Conservation (phyloP, 495 filamentous ascomycete genomes). For the Jackrogersella minutella region DNA sequence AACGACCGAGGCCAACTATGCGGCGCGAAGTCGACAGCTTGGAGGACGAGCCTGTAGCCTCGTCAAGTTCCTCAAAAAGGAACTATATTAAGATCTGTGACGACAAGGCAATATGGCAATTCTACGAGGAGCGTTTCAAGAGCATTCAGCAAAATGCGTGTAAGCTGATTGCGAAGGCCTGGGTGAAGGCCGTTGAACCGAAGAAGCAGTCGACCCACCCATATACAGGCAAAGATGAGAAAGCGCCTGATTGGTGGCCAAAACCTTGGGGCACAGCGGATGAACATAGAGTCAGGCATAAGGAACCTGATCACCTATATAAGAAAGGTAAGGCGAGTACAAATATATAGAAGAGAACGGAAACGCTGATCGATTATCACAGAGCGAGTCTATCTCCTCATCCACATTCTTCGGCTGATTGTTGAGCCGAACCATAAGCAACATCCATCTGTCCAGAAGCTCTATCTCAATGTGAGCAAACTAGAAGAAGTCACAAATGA, state of each 20-base stretch:
- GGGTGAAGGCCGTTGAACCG: conserved; percentile 83
- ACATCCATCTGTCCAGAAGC: conserved; percentile 48
- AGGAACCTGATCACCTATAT: conserved; percentile 84
- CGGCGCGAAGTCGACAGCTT: conserved; percentile 36
- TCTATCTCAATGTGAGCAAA: conserved; percentile 52
- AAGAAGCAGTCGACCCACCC: conserved; percentile 87
- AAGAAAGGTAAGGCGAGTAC: conserved; percentile 68
- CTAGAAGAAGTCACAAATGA: conserved; percentile 59
- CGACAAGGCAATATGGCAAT: conserved; percentile 62
- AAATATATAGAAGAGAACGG: not conserved
- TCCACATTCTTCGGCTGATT: conserved; percentile 69
- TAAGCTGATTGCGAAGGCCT: conserved; percentile 77
- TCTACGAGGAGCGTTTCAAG: conserved; percentile 70
- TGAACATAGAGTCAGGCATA: conserved; percentile 63
- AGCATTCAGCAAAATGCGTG: conserved; percentile 77
- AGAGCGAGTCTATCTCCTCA: conserved; percentile 69
- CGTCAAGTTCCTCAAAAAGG: conserved; percentile 33
- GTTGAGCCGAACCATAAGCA: conserved; percentile 54
- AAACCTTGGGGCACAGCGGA: conserved; percentile 55
- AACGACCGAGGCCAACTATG: conserved; percentile 46
- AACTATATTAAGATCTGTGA: conserved; percentile 63
- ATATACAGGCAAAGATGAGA: conserved; percentile 74
- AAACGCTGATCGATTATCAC: not conserved
- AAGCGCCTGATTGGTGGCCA: conserved; percentile 86
- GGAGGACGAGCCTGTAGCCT: conserved; percentile 41